Evolutionary conservation across 163 green algal genomes (phyloP), one percentile per base, ranked within the genome.

Genomic region (Scenedesmus sp.): DNA sequence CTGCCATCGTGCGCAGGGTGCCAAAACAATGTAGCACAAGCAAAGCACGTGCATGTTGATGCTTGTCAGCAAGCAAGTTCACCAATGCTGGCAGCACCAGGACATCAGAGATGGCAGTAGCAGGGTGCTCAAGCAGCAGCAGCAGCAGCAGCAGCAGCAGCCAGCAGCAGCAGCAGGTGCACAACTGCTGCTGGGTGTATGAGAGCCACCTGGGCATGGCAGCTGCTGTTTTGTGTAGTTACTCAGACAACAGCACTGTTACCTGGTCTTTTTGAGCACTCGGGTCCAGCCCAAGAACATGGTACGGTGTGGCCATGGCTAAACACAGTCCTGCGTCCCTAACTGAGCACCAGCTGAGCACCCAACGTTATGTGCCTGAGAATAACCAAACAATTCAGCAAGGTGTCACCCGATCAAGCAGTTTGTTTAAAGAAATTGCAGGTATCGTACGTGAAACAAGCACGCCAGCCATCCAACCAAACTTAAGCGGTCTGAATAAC

Each of bases 231-330:
- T 70, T 3, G 1, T 33, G 56, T 22, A 9, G 6, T 6, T 33
- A n/a, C 6, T 1, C 15, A n/a, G 3, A 51, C 12, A 82, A 82
- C 9, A 59, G 59, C 30, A 40, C 16, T 15, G 56, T 9, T 13
- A 87, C 87, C 87, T 91, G 76, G 24, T 91, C 87, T 37, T 91
- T 91, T 20, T 16, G 51, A 16, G 87, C 87, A 6, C n/a, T 91
- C 35, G 78, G 87, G 3, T n/a, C 24, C 56, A 91, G 40, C 56
- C 87, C 87, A 5, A 91, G 78, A 2, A 80, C 42, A 26, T 59
- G 37, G 35, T 87, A 82, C 33, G 86, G 73, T 18, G 79, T 80
- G 4, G 79, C 73, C 56, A 85, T 86, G 2, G 70, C 65, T 35
- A 24, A 20, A 61, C 12, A 15, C 4, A 72, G 24, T 22, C 3